Evolutionary conservation across 352 stramenopile genomes (phyloP).

Genomic region (Pythium insidiosum): DNA sequence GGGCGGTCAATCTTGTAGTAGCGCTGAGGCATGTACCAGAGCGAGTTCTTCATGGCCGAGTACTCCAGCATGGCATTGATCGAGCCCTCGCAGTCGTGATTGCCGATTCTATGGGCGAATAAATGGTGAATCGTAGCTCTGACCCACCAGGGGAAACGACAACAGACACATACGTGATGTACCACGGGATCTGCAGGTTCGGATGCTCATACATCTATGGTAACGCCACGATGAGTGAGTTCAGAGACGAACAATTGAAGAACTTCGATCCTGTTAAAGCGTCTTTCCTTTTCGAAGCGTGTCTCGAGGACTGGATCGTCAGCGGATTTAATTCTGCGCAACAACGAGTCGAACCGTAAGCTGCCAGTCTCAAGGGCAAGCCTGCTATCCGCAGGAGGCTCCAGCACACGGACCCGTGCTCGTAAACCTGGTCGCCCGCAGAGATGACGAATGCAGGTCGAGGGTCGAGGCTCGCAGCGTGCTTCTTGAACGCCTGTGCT

Average conservation of each 20-base stretch:
- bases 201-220: constrained; percentile 68
- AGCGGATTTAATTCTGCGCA: constrained; percentile 45
- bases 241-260: background rate
- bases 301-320: constrained; percentile 48
- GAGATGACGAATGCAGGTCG: constrained; percentile 70
- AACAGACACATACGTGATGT: constrained; percentile 59
- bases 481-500: constrained; percentile 48
- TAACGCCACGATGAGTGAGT: background rate
- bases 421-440: constrained; percentile 82
- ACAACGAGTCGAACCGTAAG: background rate
- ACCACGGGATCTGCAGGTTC: constrained; percentile 68
- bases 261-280: too few species aligned
- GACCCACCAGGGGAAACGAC: background rate
- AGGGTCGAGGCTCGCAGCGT: constrained; percentile 43
- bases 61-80: constrained; percentile 80
- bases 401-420: constrained; percentile 43
- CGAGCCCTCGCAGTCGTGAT: constrained; percentile 84
- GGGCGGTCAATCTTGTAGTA: constrained; percentile 78
- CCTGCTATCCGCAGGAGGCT: background rate
- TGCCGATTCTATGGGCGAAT: constrained; percentile 48
- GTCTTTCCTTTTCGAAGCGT: constrained; percentile 79
- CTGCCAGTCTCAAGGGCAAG: too few species aligned
- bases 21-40: constrained; percentile 73
- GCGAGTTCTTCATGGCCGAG: constrained; percentile 45
- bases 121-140: background rate